phyloP scores from a whole-genome alignment of 768 basidiomycete species.

The Suillus subalutaceus region DNA sequence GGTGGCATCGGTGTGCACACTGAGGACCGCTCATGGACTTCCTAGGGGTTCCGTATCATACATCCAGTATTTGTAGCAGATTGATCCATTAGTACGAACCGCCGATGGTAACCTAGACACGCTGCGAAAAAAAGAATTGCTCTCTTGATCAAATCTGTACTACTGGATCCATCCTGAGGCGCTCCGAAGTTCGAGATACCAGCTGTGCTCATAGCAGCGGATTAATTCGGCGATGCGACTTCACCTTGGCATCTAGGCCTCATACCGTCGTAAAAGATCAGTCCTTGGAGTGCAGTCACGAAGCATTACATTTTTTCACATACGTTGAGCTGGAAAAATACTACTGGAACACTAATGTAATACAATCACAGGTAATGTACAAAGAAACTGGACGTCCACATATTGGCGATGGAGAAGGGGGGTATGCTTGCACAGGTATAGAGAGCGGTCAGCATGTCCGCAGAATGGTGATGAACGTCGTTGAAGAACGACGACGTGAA shows the following conservation, averaged over 20 bases:
- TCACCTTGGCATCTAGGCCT: neutral
- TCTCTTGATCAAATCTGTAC: neutral
- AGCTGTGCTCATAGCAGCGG: neutral
- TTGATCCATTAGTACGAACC: neutral
- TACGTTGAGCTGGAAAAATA: neutral
- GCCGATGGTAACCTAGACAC: neutral
- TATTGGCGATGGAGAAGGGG: neutral
- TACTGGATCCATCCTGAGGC: neutral
- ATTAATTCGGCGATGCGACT: neutral
- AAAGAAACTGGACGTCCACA: neutral
- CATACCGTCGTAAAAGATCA: neutral
- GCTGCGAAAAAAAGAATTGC: neutral
- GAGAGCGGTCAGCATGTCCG: constrained; percentile 9
- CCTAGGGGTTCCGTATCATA: neutral
- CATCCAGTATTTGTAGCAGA: neutral
- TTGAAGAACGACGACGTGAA: neutral
- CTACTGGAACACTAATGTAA: constrained; percentile 1
- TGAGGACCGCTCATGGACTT: neutral
- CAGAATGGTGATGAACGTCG: neutral
- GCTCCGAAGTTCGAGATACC: neutral
- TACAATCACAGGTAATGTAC: constrained; percentile 1
- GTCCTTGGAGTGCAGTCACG: neutral
- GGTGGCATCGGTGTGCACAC: neutral
- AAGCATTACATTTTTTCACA: neutral
- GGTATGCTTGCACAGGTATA: constrained; percentile 10